Percentiles rank a stretch among this genome's conserved stretches.
Conservation (phyloP, 2,329 filamentous ascomycete genomes). For the Aspergillus melleus region DNA sequence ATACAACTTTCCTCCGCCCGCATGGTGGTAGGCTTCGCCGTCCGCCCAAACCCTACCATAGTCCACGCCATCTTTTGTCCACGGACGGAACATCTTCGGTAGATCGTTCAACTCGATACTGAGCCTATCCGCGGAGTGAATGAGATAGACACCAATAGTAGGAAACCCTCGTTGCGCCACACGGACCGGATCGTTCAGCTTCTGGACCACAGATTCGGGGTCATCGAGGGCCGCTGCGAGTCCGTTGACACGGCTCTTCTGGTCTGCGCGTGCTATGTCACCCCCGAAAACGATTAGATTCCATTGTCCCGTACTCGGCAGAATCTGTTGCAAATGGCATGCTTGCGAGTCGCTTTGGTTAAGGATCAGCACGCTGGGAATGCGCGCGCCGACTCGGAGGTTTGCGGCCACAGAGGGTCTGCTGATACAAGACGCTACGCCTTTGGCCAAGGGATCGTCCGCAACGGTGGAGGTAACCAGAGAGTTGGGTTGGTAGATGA, state of each 20-base stretch:
- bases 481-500: conserved; percentile 6
- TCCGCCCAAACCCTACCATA: conserved; percentile 39
- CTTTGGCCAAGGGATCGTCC: background rate
- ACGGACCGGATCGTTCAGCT: background rate
- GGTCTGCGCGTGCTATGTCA: conserved; percentile 47
- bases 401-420: background rate
- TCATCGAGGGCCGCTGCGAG: background rate
- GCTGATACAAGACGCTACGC: background rate
- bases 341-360: conserved; percentile 9
- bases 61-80: background rate
- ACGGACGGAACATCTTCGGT: background rate
- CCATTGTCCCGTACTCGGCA: conserved; percentile 18
- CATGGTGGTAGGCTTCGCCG: conserved; percentile 52
- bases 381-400: conserved; percentile 1
- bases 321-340: conserved; percentile 6
- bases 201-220: background rate
- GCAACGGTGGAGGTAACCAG: background rate
- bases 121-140: background rate
- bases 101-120: background rate
- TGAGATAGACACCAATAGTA: background rate
- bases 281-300: conserved; percentile 57
- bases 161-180: background rate
- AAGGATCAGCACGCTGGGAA: conserved; percentile 6
- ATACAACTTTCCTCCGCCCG: conserved; percentile 50
- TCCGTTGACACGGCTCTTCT: conserved; percentile 41